phyloP scores from a whole-genome alignment of 1,284 basidiomycete species.

The Earliella scabrosa region DNA sequence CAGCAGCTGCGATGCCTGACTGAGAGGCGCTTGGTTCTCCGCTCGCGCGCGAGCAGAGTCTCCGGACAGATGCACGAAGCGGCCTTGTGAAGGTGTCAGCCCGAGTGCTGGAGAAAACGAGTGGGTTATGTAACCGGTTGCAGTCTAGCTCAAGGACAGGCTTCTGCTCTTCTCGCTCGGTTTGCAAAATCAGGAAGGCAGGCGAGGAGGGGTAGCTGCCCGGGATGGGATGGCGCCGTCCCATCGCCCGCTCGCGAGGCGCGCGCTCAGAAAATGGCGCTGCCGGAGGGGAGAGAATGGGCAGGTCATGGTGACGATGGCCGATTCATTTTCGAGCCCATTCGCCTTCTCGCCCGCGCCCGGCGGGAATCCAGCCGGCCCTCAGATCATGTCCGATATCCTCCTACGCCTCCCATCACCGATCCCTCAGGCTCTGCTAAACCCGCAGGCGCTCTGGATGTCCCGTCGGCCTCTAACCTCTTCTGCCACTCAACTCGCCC shows the following conservation, averaged over 20 bases:
- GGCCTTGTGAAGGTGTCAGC: conserved; percentile 19
- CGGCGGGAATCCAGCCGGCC: conserved; percentile 17
- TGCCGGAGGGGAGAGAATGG: conserved; percentile 1
- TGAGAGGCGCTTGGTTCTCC: background rate
- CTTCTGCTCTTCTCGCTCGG: conserved; percentile 8
- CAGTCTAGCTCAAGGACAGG: conserved; percentile 14
- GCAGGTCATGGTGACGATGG: conserved; percentile 7
- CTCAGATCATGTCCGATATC: conserved; percentile 22
- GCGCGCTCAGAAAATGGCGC: conserved; percentile 18
- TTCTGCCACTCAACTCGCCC: conserved; percentile 13
- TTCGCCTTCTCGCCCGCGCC: conserved; percentile 3
- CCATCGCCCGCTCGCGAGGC: conserved; percentile 13
- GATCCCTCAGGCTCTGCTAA: too few relatives aligned
- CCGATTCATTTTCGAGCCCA: conserved; percentile 9
- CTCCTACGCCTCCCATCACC: conserved; percentile 15
- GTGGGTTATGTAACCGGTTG: conserved; percentile 18
- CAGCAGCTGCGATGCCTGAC: background rate
- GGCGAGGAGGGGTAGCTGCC: conserved; percentile 7
- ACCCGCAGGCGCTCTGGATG: conserved; percentile 10
- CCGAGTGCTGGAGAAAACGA: conserved; percentile 5
- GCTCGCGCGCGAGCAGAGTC: conserved; percentile 2
- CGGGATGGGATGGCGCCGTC: conserved; percentile 17
- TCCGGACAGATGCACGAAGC: conserved; percentile 22
- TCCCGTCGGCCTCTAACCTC: conserved; percentile 10
- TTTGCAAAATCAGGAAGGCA: conserved; percentile 8